Conservation (phyloP, 768 basidiomycete species). For the Clitopilus passeckerianus region DNA sequence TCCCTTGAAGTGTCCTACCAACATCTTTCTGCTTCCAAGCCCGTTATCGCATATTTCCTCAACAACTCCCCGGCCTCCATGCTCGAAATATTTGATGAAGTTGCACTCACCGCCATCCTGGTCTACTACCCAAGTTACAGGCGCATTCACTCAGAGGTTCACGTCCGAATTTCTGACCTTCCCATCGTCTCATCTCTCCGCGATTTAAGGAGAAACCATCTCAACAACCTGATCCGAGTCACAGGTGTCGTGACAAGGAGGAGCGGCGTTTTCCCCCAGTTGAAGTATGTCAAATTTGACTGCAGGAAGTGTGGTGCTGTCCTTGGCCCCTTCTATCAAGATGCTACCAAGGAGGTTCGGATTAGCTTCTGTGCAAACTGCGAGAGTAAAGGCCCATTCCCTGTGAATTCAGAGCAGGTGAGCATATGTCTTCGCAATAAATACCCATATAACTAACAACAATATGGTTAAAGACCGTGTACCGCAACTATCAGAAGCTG, state of each 20-base stretch:
- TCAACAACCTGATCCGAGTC: conserved; percentile 94
- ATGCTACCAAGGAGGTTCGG: conserved; percentile 89
- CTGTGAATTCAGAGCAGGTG: conserved; percentile 95
- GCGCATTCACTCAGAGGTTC: conserved; percentile 96
- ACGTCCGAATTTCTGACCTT: conserved; percentile 93
- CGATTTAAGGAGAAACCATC: conserved; percentile 85
- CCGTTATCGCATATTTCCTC: conserved; percentile 95
- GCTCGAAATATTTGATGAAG: conserved; percentile 92
- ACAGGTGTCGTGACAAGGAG: conserved; percentile 94
- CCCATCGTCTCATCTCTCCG: conserved; percentile 88
- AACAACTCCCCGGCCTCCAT: conserved; percentile 92
- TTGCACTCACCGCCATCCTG: conserved; percentile 90
- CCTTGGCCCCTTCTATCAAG: conserved; percentile 97
- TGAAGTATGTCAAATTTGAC: conserved; percentile 99
- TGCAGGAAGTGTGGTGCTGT: conserved; percentile 93
- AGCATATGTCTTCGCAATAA: conserved; percentile 10
- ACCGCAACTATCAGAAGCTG: conserved; percentile 99
- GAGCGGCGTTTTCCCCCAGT: conserved; percentile 96
- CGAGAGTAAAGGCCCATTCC: conserved; percentile 92
- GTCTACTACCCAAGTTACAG: conserved; percentile 96
- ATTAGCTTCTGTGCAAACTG: conserved; percentile 94
- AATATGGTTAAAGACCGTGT: conserved; percentile 66
- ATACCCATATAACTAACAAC: not conserved
- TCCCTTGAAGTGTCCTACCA: conserved; percentile 96
- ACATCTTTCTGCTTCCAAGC: conserved; percentile 89